These are phyloP conservation scores for Lagenidium sp. DNA, from an alignment of 352 stramenopile genomes.

Conservation along the genomic window DNA sequence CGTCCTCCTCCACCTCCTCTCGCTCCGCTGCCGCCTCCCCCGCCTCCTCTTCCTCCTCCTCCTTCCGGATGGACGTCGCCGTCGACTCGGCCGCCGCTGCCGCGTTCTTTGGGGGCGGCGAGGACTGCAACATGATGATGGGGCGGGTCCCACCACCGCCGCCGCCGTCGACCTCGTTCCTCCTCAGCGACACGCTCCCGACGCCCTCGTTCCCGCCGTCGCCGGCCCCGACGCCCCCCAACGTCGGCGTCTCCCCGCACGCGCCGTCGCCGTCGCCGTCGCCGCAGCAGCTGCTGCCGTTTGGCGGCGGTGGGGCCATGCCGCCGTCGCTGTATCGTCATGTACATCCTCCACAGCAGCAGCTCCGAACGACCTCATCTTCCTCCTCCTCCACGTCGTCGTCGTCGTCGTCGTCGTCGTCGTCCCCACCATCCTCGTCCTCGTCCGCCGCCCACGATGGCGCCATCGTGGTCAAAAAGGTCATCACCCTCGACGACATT, in stretches of 20 bases:
- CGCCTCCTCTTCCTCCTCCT: too few species aligned
- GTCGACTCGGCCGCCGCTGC: too few species aligned
- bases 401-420: not conserved
- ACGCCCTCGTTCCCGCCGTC: conserved; percentile 20
- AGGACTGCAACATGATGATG: too few species aligned
- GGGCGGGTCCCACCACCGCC: too few species aligned
- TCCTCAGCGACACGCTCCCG: conserved; percentile 13
- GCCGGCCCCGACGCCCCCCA: conserved; percentile 13
- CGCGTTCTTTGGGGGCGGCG: too few species aligned
- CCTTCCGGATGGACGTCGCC: too few species aligned
- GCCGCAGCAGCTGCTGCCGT: conserved; percentile 14
- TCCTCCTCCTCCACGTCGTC: not conserved
- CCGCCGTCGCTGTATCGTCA: too few species aligned
- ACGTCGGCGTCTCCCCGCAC: conserved; percentile 18
- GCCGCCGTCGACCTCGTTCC: too few species aligned
- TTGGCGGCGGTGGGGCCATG: not conserved
- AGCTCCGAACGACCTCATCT: not conserved
- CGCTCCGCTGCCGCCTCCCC: too few species aligned
- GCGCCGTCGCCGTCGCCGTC: conserved; percentile 30
- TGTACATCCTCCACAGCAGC: too few species aligned
- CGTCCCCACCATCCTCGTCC: not conserved
- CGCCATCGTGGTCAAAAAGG: conserved; percentile 16
- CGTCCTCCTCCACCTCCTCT: too few species aligned
- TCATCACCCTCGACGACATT: conserved; percentile 50
- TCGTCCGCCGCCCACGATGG: not conserved